Base-by-base conservation (phyloP, 2,329 filamentous ascomycete genomes). In the Penicillium carneum region DNA sequence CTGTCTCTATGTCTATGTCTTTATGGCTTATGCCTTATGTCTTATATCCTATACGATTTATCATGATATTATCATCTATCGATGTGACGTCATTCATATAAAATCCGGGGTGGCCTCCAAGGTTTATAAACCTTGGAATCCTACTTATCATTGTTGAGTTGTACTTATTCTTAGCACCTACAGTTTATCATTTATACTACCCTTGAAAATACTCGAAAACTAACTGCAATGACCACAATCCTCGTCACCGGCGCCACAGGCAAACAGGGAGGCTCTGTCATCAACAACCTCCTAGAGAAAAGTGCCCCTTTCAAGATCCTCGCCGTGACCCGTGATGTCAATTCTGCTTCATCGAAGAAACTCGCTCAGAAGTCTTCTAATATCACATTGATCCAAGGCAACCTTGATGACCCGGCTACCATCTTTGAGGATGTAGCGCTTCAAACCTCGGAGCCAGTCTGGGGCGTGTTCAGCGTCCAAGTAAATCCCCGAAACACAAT, bases 381-480 rank as follows among this genome's bases (percentile, higher is more conserved):
- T 12, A 81, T 88, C 65, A 81, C 81, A 26, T 66, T 90, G 0
- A 80, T 90, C 3, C 76, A 87, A 67, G 87, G 87, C 8, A 79
- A 89, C 63, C 76, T 89, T 12, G 78, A 85, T 55, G 77, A 87
- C 41, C 74, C 82, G 0, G 73, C 77, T 0, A 75, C 71, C 0
- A 81, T 88, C 18, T 88, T 89, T 66, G 65, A 74, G 36, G 76
- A 76, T 31, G 82, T 80, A 6, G 75, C 77, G 36, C 69, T 74
- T 2, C 73, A 76, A 26, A 71, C 74, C 0, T 63, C 71, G 12
- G 47, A 53, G 18, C 76, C 79, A 2, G 80, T 88, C 59, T 86
- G 84, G 82, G 86, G 86, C 3, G 86, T 89, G 6, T 90, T 85
- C 74, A 86, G 83, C 23, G 86, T 90, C 0, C 86, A 88, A 74